Evolutionary conservation across 1,284 basidiomycete species (phyloP).

Genomic region (Porogramme epimiltina): DNA sequence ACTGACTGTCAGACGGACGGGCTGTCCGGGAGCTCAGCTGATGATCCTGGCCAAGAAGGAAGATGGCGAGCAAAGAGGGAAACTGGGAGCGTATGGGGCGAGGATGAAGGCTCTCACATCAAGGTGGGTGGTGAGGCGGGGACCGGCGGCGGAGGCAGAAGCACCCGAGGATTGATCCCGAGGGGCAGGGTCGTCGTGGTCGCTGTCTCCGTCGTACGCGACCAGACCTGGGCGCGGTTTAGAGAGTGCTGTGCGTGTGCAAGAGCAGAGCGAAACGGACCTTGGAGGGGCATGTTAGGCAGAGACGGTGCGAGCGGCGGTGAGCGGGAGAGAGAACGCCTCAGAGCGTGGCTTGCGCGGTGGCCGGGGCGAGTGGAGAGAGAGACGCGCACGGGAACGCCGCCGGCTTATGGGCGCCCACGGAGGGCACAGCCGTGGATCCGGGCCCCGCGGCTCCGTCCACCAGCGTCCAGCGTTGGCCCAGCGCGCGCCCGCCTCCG

Average conservation of each 20-base stretch:
- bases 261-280: background rate
- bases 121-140: no score
- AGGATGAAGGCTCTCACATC: constrained; percentile 64
- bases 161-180: constrained; percentile 4
- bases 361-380: no score
- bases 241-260: background rate
- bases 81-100: constrained; percentile 44
- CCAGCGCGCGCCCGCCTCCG: no score
- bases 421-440: no score
- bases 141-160: constrained; percentile 26
- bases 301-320: background rate
- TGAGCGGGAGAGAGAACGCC: no score
- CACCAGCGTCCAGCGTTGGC: no score
- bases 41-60: constrained; percentile 67
- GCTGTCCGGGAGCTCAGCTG: constrained; percentile 44
- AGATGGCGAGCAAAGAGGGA: constrained; percentile 70
- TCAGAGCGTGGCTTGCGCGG: no score
- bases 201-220: constrained; percentile 68
- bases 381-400: no score
- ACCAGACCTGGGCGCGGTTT: constrained; percentile 50
- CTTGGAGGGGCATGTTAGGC: constrained; percentile 11
- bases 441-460: no score
- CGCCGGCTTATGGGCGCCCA: no score
- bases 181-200: constrained; percentile 45
- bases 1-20: constrained; percentile 51